Percentiles rank a stretch among this genome's conserved stretches.
Conservation (phyloP, 192 early-diverging fungal species). For the Rhizoclosmatium globosum region DNA sequence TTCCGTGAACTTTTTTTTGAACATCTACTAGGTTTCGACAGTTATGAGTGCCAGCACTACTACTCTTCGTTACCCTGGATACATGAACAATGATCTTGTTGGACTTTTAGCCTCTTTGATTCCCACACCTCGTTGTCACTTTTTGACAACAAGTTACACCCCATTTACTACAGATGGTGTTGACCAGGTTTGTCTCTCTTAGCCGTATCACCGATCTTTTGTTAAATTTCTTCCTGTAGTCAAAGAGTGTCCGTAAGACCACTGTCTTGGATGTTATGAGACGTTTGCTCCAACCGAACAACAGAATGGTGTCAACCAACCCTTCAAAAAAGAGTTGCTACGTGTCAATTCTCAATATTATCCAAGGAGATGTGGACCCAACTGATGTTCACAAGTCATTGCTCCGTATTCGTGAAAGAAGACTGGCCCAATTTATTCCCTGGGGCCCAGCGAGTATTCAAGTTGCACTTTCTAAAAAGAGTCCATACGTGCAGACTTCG, state of each 20-base stretch:
- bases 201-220: not conserved
- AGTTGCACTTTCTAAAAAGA: slow-evolving; percentile 93
- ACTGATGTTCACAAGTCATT: slow-evolving; percentile 98
- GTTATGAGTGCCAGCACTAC: slow-evolving; percentile 97
- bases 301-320: slow-evolving; percentile 94
- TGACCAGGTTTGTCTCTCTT: slow-evolving; percentile 68
- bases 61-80: slow-evolving; percentile 96
- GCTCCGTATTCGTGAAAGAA: slow-evolving; percentile 91
- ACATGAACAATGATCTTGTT: slow-evolving; percentile 99
- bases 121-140: slow-evolving; percentile 98
- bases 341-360: slow-evolving; percentile 97
- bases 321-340: slow-evolving; percentile 95
- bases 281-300: slow-evolving; percentile 94
- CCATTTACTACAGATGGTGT: slow-evolving; percentile 94
- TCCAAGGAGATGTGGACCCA: slow-evolving; percentile 98
- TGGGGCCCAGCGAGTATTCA: slow-evolving; percentile 99
- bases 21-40: slow-evolving; percentile 80
- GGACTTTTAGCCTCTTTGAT: slow-evolving; percentile 95
- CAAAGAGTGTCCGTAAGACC: slow-evolving; percentile 94
- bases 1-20: slow-evolving; percentile 16
- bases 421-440: slow-evolving; percentile 96
- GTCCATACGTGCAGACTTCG: slow-evolving; percentile 89
- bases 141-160: slow-evolving; percentile 93
- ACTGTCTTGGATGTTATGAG: slow-evolving; percentile 99
- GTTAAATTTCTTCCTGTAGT: slow-evolving; percentile 41